These are phyloP conservation scores for Candida sanyaensis DNA, from an alignment of 1,139 yeast species.

Conservation along the genomic window DNA sequence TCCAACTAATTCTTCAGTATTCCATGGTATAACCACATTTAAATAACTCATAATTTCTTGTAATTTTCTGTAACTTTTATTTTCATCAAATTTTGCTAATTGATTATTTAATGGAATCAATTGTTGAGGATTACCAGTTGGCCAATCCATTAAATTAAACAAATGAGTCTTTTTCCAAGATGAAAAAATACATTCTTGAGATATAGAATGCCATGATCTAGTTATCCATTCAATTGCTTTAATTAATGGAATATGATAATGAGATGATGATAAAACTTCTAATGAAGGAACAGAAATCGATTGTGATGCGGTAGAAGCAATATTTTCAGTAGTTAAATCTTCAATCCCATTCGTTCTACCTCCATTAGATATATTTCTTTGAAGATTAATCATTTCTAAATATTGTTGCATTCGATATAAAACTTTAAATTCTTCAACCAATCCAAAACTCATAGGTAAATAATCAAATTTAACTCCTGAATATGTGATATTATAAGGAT, in stretches of 20 bases:
- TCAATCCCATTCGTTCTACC: not conserved
- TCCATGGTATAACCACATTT: constrained; percentile 60
- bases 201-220: constrained; percentile 55
- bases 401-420: constrained; percentile 63
- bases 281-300: constrained; percentile 15
- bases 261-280: constrained; percentile 36
- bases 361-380: constrained; percentile 24
- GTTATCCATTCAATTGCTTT: constrained; percentile 61
- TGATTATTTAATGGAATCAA: constrained; percentile 8
- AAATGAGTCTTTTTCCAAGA: constrained; percentile 53
- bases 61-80: constrained; percentile 37
- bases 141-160: constrained; percentile 23
- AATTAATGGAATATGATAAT: constrained; percentile 50
- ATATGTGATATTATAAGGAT: constrained; percentile 36
- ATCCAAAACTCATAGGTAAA: constrained; percentile 67
- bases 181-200: constrained; percentile 45
- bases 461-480: constrained; percentile 48
- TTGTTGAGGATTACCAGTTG: constrained; percentile 10
- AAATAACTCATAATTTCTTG: constrained; percentile 43
- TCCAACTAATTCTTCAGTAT: constrained; percentile 54
- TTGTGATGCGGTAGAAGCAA: not conserved
- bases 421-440: constrained; percentile 61
- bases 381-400: constrained; percentile 48
- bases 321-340: not conserved
- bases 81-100: constrained; percentile 18